Evolutionary conservation across 805 yeast genomes (phyloP).

Genomic region (Nakazawaea siamensis): DNA sequence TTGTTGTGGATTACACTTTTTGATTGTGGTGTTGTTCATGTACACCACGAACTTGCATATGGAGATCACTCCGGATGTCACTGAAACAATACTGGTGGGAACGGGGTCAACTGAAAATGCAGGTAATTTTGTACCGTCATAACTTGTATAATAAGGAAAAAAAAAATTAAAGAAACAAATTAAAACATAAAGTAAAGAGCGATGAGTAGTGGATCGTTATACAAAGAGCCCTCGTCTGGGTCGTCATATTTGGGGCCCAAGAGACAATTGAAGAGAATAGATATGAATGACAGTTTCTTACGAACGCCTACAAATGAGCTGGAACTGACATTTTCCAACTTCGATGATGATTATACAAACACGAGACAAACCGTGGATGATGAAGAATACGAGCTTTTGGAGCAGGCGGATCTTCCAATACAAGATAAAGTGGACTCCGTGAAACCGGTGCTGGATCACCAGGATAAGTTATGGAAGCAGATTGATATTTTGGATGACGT

Average conservation of each 20-base stretch:
- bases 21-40: conserved; percentile 59
- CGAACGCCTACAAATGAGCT: conserved; percentile 4
- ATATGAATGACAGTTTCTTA: neutral
- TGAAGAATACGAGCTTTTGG: conserved; percentile 6
- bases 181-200: too few species aligned
- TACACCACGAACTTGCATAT: conserved; percentile 18
- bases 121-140: neutral
- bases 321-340: conserved; percentile 5
- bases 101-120: too few species aligned
- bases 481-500: conserved; percentile 82
- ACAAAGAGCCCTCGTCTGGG: neutral
- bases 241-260: neutral
- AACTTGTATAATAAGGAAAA: neutral
- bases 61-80: conserved; percentile 9
- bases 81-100: conserved; percentile 2
- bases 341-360: conserved; percentile 10
- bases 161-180: too few species aligned
- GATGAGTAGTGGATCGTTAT: conserved; percentile 1
- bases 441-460: conserved; percentile 53
- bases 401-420: conserved; percentile 11
- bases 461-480: conserved; percentile 81
- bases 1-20: conserved; percentile 64
- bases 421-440: conserved; percentile 46
- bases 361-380: conserved; percentile 7
- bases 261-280: neutral